These are phyloP conservation scores for Yarrowia bubula DNA, from an alignment of 805 yeast species.

Conservation along the genomic window DNA sequence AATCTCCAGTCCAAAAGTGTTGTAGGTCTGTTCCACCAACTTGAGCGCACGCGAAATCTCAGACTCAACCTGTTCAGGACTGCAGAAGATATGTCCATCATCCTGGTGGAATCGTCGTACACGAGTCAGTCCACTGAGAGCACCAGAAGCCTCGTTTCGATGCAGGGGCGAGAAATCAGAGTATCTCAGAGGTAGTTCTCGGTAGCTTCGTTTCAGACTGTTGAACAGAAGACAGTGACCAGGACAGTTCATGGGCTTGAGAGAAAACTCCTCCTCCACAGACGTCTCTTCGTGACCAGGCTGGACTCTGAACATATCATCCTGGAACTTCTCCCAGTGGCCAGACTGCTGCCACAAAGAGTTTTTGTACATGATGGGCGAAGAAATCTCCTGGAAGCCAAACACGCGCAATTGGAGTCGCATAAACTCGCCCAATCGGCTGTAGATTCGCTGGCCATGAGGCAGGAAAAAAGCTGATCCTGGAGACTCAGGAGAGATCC, in stretches of 20 bases:
- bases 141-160: conserved; percentile 93
- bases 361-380: conserved; percentile 83
- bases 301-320: conserved; percentile 75
- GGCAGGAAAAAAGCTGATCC: conserved; percentile 92
- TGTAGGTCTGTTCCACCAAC: conserved; percentile 72
- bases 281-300: conserved; percentile 36
- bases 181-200: conserved; percentile 80
- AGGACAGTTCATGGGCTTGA: conserved; percentile 65
- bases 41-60: conserved; percentile 74
- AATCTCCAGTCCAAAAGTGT: conserved; percentile 56
- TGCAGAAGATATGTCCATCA: conserved; percentile 95
- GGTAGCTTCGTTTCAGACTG: conserved; percentile 72
- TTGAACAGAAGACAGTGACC: conserved; percentile 71
- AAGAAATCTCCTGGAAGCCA: conserved; percentile 88
- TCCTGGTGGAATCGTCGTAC: conserved; percentile 96
- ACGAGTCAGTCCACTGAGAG: conserved; percentile 86
- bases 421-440: conserved; percentile 77
- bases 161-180: conserved; percentile 92
- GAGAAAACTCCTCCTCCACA: conserved; percentile 59
- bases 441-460: conserved; percentile 84
- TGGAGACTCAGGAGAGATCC: conserved; percentile 79
- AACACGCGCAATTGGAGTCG: conserved; percentile 73
- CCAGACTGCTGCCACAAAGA: conserved; percentile 88
- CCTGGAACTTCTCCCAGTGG: conserved; percentile 92
- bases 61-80: conserved; percentile 64